These are phyloP conservation scores for Viola odorata DNA, from an alignment of 345 rosid species.

Conservation along the genomic window DNA sequence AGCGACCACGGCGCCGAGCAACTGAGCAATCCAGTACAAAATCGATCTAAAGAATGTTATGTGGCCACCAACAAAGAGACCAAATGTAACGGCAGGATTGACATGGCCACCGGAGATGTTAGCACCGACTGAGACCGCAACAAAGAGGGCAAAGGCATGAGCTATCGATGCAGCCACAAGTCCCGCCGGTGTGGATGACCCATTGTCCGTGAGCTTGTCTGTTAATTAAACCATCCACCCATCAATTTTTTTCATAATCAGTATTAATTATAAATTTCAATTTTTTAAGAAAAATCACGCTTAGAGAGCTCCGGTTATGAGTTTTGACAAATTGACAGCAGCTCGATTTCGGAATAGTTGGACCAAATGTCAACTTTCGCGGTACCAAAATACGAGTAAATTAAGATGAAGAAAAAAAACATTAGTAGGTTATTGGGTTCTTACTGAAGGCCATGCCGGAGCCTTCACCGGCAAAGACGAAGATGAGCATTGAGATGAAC, in stretches of 20 bases:
- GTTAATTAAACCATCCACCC: constrained; percentile 6
- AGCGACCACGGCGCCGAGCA: constrained; percentile 25
- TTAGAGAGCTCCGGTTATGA: too few relatives aligned
- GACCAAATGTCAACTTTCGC: too few relatives aligned
- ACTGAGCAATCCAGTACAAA: constrained; percentile 25
- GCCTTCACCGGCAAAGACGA: constrained; percentile 31
- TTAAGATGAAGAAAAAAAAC: neutral
- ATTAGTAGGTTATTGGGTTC: neutral
- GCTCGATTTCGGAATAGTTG: too few relatives aligned
- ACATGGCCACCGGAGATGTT: constrained; percentile 31
- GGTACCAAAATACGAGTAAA: too few relatives aligned
- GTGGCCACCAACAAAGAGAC: constrained; percentile 28
- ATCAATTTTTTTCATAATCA: neutral
- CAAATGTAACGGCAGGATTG: constrained; percentile 29
- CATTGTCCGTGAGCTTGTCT: constrained; percentile 25
- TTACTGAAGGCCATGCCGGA: constrained; percentile 32
- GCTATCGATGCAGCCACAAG: constrained; percentile 26
- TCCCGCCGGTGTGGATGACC: constrained; percentile 21
- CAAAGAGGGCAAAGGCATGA: constrained; percentile 25
- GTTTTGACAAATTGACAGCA: too few relatives aligned
- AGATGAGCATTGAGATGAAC: constrained; percentile 25
- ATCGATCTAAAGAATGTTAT: constrained; percentile 17
- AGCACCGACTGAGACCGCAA: constrained; percentile 27
- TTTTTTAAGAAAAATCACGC: too few relatives aligned
- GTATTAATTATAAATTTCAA: too few relatives aligned